These are phyloP conservation scores for Claviceps spartinae DNA, from an alignment of 2,329 filamentous ascomycete species.

Conservation along the genomic window DNA sequence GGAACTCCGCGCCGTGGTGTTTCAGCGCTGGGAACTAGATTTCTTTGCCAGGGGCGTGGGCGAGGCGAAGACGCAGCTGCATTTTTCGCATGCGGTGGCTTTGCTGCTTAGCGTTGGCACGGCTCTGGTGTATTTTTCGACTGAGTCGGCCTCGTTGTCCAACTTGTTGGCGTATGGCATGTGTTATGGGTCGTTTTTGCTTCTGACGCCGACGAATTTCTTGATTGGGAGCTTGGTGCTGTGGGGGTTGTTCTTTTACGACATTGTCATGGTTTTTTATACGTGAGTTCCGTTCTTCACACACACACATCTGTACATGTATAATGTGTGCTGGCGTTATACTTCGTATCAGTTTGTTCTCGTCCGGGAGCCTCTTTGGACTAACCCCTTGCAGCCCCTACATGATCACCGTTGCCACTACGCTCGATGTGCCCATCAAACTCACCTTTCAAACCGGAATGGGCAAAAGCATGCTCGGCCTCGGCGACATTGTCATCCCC, in stretches of 20 bases:
- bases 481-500: conserved; percentile 89
- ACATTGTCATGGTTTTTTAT: conserved; percentile 86
- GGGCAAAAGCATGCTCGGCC: conserved; percentile 69
- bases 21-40: conserved; percentile 36
- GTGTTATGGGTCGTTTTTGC: conserved; percentile 67
- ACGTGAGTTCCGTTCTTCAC: conserved; percentile 39
- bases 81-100: conserved; percentile 43
- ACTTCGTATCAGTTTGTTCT: too few species aligned
- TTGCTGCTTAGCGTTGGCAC: conserved; percentile 39
- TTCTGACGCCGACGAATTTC: conserved; percentile 84
- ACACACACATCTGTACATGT: too few species aligned
- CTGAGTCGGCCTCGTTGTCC: conserved; percentile 44
- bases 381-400: conserved; percentile 39
- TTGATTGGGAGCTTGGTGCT: conserved; percentile 67
- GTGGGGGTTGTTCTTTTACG: conserved; percentile 76
- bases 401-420: conserved; percentile 79
- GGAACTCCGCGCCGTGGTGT: conserved; percentile 36
- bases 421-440: conserved; percentile 85
- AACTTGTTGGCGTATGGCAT: conserved; percentile 82
- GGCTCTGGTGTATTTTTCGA: conserved; percentile 55
- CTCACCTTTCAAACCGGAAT: conserved; percentile 59
- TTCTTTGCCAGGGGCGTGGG: conserved; percentile 37
- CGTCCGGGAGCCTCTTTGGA: neutral
- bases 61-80: conserved; percentile 35
- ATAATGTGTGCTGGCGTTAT: too few species aligned